Conservation (phyloP, 208 protist genomes). For the Wallacemonas collosoma region DNA sequence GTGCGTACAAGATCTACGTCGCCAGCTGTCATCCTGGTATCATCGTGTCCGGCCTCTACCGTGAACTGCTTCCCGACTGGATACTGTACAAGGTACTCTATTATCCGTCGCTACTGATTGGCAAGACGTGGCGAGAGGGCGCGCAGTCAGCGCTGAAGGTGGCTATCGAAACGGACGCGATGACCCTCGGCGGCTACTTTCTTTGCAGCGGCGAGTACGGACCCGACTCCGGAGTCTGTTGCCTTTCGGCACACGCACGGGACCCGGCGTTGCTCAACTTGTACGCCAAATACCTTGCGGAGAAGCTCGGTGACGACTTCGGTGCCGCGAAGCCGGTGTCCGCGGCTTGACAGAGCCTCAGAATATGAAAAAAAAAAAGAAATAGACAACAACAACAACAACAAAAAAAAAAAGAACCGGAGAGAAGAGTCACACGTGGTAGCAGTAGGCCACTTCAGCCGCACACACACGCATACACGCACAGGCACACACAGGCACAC, state of each 20-base stretch:
- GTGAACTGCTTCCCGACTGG: slow-evolving; percentile 69
- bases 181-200: slow-evolving; percentile 80
- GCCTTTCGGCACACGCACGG: slow-evolving; percentile 58
- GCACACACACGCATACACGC: background rate
- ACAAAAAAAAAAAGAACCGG: background rate
- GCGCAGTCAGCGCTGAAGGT: slow-evolving; percentile 73
- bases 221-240: slow-evolving; percentile 53
- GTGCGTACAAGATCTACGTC: slow-evolving; percentile 59
- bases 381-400: background rate
- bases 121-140: slow-evolving; percentile 81
- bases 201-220: slow-evolving; percentile 79
- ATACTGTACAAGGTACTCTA: slow-evolving; percentile 79
- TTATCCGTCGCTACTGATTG: slow-evolving; percentile 79
- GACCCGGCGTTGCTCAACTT: slow-evolving; percentile 28
- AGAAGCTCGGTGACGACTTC: slow-evolving; percentile 32
- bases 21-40: slow-evolving; percentile 83
- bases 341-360: background rate
- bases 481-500: background rate
- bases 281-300: slow-evolving; percentile 59
- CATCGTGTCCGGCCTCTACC: slow-evolving; percentile 80
- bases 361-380: background rate
- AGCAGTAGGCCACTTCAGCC: background rate
- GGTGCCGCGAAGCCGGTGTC: background rate
- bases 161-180: slow-evolving; percentile 47
- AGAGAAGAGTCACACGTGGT: background rate